These are phyloP conservation scores for Heritiera fomes DNA, from an alignment of 345 rosid genomes.

Conservation along the genomic window DNA sequence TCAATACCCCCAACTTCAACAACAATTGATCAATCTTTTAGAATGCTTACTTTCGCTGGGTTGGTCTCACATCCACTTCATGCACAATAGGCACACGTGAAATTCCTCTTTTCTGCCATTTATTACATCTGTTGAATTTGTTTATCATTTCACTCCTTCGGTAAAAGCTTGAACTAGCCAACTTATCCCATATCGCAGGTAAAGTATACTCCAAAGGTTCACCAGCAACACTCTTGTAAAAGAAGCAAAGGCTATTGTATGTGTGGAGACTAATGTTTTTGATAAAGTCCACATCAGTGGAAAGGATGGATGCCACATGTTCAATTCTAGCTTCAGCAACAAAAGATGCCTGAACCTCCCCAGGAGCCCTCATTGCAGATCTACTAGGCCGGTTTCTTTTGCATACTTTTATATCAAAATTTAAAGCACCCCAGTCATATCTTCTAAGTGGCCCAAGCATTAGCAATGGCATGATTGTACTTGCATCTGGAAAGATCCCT, in stretches of 20 bases:
- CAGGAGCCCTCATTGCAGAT: constrained; percentile 81
- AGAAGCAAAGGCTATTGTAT: constrained; percentile 48
- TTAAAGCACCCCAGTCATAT: constrained; percentile 80
- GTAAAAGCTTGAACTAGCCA: constrained; percentile 47
- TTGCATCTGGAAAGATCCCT: constrained; percentile 52
- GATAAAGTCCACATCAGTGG: constrained; percentile 60
- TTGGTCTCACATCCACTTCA: constrained; percentile 44
- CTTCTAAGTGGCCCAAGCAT: constrained; percentile 49
- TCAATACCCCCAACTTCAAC: constrained; percentile 91
- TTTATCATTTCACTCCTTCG: constrained; percentile 49
- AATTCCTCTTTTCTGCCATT: constrained; percentile 73
- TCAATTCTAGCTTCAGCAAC: constrained; percentile 78
- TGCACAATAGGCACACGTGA: constrained; percentile 62
- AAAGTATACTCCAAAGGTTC: constrained; percentile 64
- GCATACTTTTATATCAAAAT: constrained; percentile 73
- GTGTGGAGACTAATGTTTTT: constrained; percentile 67
- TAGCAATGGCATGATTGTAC: constrained; percentile 48
- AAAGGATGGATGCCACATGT: constrained; percentile 70
- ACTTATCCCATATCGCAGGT: constrained; percentile 66
- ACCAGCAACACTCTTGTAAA: constrained; percentile 51
- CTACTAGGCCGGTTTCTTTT: constrained; percentile 68
- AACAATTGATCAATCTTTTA: constrained; percentile 73
- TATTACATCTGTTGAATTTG: constrained; percentile 51
- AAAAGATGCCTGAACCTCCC: constrained; percentile 76
- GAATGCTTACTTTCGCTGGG: constrained; percentile 77